Base-by-base conservation (phyloP, 2,329 filamentous ascomycete species). In the Phaeosphaeria sp. region DNA sequence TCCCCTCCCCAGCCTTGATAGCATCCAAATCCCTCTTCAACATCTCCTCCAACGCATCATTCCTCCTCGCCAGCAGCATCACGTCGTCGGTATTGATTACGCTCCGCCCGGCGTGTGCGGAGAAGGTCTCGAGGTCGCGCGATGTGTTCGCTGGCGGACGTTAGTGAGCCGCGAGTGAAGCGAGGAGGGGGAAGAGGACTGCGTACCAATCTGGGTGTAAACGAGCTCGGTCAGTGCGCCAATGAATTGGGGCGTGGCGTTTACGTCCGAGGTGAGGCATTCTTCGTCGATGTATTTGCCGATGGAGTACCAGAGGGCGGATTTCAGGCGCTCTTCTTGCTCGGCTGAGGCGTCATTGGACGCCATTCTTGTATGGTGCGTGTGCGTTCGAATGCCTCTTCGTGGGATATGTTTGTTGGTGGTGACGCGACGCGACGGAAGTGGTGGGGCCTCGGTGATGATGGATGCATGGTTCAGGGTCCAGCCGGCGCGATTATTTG, bases 221-320 rank as follows among this genome's bases (percentile, higher is more conserved):
- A 94, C 90, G 77, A 96, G 86, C 76, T 97, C 93, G 0, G 91
- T 95, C 72, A 79, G 56, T 2, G 77, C 77, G 8, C 90, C 92
- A 66, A 96, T 96, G 76, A 96, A 97, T 72, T 96, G 92, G 1
- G 92, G 92, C 24, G 94, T 97, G 6, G 93, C 92, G 77, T 96
- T 97, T 63, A 92, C 85, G 72, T 91, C 87, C 25, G 89, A 82
- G 55, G 85, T 83, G 27, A 92, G 80, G 18, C 88, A 89, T 74
- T 96, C 90, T 64, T 94, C 89, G 75, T 98, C 94, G 63, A 97
- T 91, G 59, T 96, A 94, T 74, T 77, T 72, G 56, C 77, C 76
- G 59, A 79, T 75, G 22, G 69, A 56, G 68, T 77, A 78, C 77
- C 77, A 79, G 55, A 79, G 75, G 33, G 77, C 74, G 42, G 77